Base-by-base conservation (phyloP, 129 eudicot genomes). In the Flaveria robusta region DNA sequence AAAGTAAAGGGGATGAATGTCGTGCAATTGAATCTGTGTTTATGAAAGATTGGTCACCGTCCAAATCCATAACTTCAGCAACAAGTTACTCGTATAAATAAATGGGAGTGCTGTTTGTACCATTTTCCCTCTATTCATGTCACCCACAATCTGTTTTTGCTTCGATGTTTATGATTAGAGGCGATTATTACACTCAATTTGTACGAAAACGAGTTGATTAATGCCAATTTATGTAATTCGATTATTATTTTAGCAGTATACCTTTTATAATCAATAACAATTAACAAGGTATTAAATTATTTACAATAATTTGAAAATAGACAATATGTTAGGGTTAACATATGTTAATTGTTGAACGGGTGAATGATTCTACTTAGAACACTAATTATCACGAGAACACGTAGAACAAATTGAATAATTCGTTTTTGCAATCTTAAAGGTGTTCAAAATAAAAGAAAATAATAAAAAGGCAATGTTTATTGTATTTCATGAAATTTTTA, bases 41-140 rank as follows among this genome's bases (percentile, higher is more conserved):
- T 56, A n/a, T 66, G 58, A 10, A 37, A 68, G 3, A 15, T 19
- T 41, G 42, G 60, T 47, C 71, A 56, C 82, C 76, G 83, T 72
- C 74, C 74, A 79, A 72, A 72, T 51, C 4, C 69, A 51, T 72
- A 29, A 72, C 55, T 72, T 72, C 7, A 64, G 79, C 67, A 77
- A 22, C 74, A 73, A 72, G 22, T 62, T 68, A 69, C 27, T 39
- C 43, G 23, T 51, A 51, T 71, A 9, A 31, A 31, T 31, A 31
- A 2, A 50, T 2, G 7, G 46, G 50, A 31, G 27, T 15, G 49
- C 20, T 27, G 64, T 71, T 54, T 54, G 20, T 54, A 37, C 51
- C n/a, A 54, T 34, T 71, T 72, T 2, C 42, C 45, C 69, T 15
- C 59, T 51, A 23, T 59, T 60, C 14, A 56, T 39, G 27, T 26